Base-by-base conservation (phyloP, 2,329 filamentous ascomycete species). In the Pyrenochaeta sp. region DNA sequence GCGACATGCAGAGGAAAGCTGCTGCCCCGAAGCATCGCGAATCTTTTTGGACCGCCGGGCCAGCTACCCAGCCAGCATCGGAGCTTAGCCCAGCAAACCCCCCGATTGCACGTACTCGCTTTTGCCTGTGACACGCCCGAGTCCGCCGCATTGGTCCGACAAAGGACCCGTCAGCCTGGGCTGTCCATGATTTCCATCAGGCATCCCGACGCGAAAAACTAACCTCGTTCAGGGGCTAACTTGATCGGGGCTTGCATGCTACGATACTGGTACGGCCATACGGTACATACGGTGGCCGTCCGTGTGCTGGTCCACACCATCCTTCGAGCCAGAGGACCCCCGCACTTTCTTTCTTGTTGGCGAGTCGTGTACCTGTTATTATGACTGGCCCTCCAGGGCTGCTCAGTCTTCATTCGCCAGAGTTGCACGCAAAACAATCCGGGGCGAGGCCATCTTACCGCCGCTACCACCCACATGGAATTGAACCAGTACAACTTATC, bases 81-180 rank as follows among this genome's bases (percentile, higher is more conserved):
- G 40, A 29, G 40, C 40, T 15, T 30, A 23, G 23, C 27, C 18
- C 10, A 5, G 7, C 40, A 2, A 29, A 30, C 7, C 36, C 40
- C 35, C 43, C 18, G 15, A 11, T 51, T 32, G 23, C 4, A 27
- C 23, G 9, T 27, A 4, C 4, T 27, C 23, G 23, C 40, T 43
- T 50, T 56, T 54, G 49, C 40, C 45, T 50, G 58, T 54, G 49
- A 37, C 21, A 37, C 41, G 18, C 40, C 56, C 56, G 52, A 33
- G 20, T 58, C 55, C 49, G 57, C 64, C 63, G 63, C 36, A 56
- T 66, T 67, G 54, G 64, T 67, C 64, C 64, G 64, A 39, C 48
- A 46, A 15, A n/a, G 11, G 32, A 18, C 27, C 21, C 27, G 39
- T 23, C 17, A 14, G n/a, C 23, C 23, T 27, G 23, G 23, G 23